Base-by-base conservation (phyloP, 2,329 filamentous ascomycete species). In the Penicillium occitanis region DNA sequence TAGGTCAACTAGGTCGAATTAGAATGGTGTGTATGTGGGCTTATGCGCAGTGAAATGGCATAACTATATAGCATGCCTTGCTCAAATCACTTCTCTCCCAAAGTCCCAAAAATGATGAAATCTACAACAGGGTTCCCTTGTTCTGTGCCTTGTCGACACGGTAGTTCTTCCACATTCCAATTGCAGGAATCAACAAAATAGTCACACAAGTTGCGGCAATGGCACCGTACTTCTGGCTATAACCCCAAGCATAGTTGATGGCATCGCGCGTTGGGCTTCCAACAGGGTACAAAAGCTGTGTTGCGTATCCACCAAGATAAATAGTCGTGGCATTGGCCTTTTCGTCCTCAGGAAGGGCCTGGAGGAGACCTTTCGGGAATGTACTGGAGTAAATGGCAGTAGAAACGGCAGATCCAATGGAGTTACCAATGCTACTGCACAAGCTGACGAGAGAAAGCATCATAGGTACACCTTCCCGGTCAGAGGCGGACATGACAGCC, bases 331-430 rank as follows among this genome's bases (percentile, higher is more conserved):
- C 65, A 35, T 72, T 68, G 13, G 69, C 68, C 46, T 74, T 71
- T 0, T 67, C 53, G 59, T 71, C 69, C 0, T 64, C 71, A 0
- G 86, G 86, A 0, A 88, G 76, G 63, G 80, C 77, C 30, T 72
- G 71, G 37, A 68, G 68, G 11, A 89, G 78, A 0, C 80, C 78
- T 2, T 76, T 71, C 8, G 80, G 80, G 74, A 89, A 86, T 1
- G 84, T 82, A 67, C 83, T 82, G 1, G 83, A 85, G 84, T 87
- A 90, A 69, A 90, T 87, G 28, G 71, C 69, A 3, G 72, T 70
- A 0, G 70, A 67, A 25, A 76, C 74, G 1, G 75, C 73, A 19
- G 68, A 67, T 1, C 78, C 78, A 14, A 78, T 73, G 2, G 77
- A 73, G 4, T 75, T 73, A 1, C 78, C 78, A 1, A 80, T 64